These are phyloP conservation scores for Castanea mollissima DNA, from an alignment of 306 rosid species.

Conservation along the genomic window DNA sequence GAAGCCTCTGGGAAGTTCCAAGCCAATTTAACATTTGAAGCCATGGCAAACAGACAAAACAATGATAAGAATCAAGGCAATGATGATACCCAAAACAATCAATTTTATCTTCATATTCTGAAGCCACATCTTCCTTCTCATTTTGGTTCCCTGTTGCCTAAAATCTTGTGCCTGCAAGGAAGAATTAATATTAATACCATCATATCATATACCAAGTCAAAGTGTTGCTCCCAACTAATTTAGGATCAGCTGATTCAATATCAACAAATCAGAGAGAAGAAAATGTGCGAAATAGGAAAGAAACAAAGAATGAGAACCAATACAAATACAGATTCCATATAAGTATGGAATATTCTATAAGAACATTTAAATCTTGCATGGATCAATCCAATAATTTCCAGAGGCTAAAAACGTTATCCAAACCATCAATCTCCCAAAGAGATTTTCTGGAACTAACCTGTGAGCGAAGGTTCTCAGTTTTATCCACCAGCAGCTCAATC, in stretches of 20 bases:
- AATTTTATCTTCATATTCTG: constrained; percentile 91
- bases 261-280: not conserved
- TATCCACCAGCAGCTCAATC: constrained; percentile 88
- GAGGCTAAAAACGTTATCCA: too few relatives aligned
- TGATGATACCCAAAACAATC: constrained; percentile 56
- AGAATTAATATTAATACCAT: not conserved
- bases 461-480: constrained; percentile 94
- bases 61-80: constrained; percentile 56
- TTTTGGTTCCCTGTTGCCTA: constrained; percentile 63
- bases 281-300: not conserved
- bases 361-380: not conserved
- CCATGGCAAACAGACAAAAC: constrained; percentile 72
- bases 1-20: not conserved
- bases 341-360: not conserved
- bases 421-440: not conserved
- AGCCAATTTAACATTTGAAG: constrained; percentile 42
- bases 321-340: not conserved
- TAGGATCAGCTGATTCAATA: not conserved
- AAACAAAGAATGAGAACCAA: not conserved
- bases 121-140: constrained; percentile 92
- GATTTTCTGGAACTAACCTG: constrained; percentile 50
- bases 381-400: too few relatives aligned
- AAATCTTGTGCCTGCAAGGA: constrained; percentile 81
- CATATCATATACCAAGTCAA: not conserved
- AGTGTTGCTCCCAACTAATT: not conserved